Evolutionary conservation across 1,284 basidiomycete genomes (phyloP), one percentile per base, ranked within the genome.

Genomic region (Cryptococcus wingfieldii): DNA sequence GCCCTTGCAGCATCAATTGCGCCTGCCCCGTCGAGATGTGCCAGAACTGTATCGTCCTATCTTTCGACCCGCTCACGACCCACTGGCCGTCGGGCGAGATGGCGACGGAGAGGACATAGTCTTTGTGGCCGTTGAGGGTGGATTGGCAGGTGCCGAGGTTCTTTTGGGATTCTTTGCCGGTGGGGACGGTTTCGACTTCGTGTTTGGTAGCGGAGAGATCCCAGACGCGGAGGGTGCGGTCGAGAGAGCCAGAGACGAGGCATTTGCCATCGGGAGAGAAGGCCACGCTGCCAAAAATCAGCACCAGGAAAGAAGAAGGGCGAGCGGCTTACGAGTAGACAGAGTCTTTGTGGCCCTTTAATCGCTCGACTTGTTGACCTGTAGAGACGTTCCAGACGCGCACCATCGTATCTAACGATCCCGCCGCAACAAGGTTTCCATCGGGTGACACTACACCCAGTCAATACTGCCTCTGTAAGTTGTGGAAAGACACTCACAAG

Each of bases 51-150:
- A 95, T 89, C 1, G 86, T 86, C 23, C 90, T 84, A 75, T 96
- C 92, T 73, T 94, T 94, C 19, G 89, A 91, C 25, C 90, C 90
- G 19, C 89, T 90, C 3, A 91, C 89, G 62, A 94, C 85, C 86
- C 88, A 94, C 61, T 86, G 83, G 25, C 87, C 87, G 72, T 95
- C 90, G 54, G 88, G 86, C 23, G 87, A 87, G 56, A 90, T 87
- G 23, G 88, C 87, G 39, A 78, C 77, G 34, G 75, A 77, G 41
- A 78, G 69, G 31, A 78, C 77, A 51, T 78, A 78, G 62, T 78
- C 77, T 74, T 90, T 92, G 77, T 94, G 91, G 1, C 91, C 91
- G 54, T 82, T 81, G 60, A 93, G 86, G 56, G 88, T 88, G 74
- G 86, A 86, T 46, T 85, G 85, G 71, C 89, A 91, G 37, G 80